Percentiles rank a stretch among this genome's conserved stretches.
Evolutionary conservation across 108 stramenopile species (phyloP).

Genomic region (Aurantiochytrium sp.): DNA sequence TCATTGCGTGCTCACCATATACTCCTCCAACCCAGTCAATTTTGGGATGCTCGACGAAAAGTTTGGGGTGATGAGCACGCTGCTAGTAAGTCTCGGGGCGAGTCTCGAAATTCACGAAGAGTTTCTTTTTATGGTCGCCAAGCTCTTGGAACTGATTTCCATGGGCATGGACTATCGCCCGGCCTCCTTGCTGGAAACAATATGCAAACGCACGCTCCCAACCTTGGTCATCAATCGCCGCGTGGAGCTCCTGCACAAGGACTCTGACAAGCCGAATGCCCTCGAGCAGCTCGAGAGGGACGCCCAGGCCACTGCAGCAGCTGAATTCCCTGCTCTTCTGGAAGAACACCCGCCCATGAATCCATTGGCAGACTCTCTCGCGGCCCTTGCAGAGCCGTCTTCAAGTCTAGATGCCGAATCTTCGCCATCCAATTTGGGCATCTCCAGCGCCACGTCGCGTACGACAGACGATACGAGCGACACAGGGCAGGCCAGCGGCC

Average conservation of each 20-base stretch:
- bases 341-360: neutral
- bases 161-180: slow-evolving; percentile 18
- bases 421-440: neutral
- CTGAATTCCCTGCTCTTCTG: neutral
- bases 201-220: neutral
- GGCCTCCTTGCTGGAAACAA: neutral
- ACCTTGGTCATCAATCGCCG: neutral
- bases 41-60: slow-evolving; percentile 14
- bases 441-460: neutral
- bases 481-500: neutral
- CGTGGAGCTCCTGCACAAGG: neutral
- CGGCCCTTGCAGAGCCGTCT: neutral
- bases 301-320: neutral
- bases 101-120: neutral
- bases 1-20: neutral
- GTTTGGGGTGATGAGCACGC: slow-evolving; percentile 6
- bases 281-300: neutral
- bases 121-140: slow-evolving; percentile 2
- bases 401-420: neutral
- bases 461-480: neutral
- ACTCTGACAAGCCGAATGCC: neutral
- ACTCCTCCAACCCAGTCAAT: slow-evolving; percentile 8
- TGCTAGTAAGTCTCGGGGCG: slow-evolving; percentile 12
- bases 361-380: neutral
- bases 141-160: neutral